Percentiles rank a stretch among this genome's conserved stretches.
These are phyloP conservation scores for Lactifluus subvellereus DNA, from an alignment of 768 basidiomycete genomes.

Conservation along the genomic window DNA sequence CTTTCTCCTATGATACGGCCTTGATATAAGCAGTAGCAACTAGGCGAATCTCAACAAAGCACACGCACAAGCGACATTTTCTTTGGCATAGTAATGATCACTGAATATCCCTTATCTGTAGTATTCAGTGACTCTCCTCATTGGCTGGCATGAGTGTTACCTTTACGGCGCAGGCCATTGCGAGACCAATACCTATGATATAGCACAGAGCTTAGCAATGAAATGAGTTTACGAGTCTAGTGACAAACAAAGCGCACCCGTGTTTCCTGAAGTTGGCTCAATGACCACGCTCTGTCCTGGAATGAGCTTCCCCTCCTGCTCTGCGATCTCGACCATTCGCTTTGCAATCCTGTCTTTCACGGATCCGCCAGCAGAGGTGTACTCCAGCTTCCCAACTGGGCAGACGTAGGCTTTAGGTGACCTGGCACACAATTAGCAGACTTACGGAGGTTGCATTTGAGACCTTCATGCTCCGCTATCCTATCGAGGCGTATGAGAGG, in stretches of 20 bases:
- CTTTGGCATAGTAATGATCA: conserved; percentile 85
- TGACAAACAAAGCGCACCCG: conserved; percentile 48
- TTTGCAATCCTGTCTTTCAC: conserved; percentile 97
- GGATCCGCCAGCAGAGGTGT: conserved; percentile 84
- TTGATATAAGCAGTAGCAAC: not conserved
- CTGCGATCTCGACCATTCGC: conserved; percentile 94
- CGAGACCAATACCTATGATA: conserved; percentile 68
- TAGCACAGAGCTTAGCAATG: not conserved
- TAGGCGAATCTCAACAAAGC: not conserved
- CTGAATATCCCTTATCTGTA: conserved; percentile 68
- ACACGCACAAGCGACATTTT: conserved; percentile 81
- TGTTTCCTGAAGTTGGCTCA: conserved; percentile 93
- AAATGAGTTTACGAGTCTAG: not conserved
- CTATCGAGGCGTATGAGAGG: conserved; percentile 84
- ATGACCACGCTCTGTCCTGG: conserved; percentile 89
- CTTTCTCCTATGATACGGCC: conserved; percentile 65
- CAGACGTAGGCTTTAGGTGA: not conserved
- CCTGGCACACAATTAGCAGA: conserved; percentile 10
- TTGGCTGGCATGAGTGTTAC: conserved; percentile 37
- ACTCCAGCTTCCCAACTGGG: conserved; percentile 86
- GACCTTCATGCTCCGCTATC: conserved; percentile 62
- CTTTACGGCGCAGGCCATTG: conserved; percentile 91
- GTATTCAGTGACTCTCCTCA: conserved; percentile 56
- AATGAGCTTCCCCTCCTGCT: conserved; percentile 76
- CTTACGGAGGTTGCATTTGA: conserved; percentile 89